A percentile compares a stretch with the other conserved stretches of the same genome.
phyloP scores from a whole-genome alignment of 805 yeast genomes.

The Scheffersomyces spartinae region DNA sequence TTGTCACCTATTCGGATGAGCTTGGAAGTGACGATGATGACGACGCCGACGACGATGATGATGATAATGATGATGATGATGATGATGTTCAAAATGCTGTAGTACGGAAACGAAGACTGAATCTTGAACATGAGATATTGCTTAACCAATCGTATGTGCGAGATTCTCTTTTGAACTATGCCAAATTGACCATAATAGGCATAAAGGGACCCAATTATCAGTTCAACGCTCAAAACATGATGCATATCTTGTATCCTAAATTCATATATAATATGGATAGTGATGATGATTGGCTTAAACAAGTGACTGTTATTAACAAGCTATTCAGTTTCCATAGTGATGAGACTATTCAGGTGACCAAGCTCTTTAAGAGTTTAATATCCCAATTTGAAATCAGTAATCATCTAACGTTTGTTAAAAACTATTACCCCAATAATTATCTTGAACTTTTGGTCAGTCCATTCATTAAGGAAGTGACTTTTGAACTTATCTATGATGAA shows the following conservation, averaged over 20 bases:
- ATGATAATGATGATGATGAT: not conserved
- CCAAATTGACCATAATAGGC: slow-evolving; percentile 28
- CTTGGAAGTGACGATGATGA: no score
- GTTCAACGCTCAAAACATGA: slow-evolving; percentile 29
- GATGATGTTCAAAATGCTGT: not conserved
- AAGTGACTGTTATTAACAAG: not conserved
- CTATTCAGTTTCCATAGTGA: slow-evolving; percentile 5
- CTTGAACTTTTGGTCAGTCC: no score
- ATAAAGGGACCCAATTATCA: slow-evolving; percentile 27
- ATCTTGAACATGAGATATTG: slow-evolving; percentile 10
- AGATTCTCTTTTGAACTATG: slow-evolving; percentile 15
- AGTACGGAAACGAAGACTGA: slow-evolving; percentile 4
- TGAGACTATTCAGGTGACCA: not conserved
- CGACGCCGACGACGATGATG: not conserved
- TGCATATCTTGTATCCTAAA: slow-evolving; percentile 33
- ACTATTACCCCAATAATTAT: no score
- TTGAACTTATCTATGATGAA: no score
- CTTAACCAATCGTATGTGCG: not conserved
- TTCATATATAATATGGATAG: slow-evolving; percentile 7
- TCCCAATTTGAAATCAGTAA: no score
- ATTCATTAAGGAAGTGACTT: no score
- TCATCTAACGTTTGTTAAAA: no score
- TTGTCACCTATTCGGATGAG: no score
- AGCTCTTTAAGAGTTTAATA: no score
- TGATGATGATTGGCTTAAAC: no score